Evolutionary conservation across 805 yeast species (phyloP), one percentile per base, ranked within the genome.

Genomic region (Ogataea nitratoaversa): DNA sequence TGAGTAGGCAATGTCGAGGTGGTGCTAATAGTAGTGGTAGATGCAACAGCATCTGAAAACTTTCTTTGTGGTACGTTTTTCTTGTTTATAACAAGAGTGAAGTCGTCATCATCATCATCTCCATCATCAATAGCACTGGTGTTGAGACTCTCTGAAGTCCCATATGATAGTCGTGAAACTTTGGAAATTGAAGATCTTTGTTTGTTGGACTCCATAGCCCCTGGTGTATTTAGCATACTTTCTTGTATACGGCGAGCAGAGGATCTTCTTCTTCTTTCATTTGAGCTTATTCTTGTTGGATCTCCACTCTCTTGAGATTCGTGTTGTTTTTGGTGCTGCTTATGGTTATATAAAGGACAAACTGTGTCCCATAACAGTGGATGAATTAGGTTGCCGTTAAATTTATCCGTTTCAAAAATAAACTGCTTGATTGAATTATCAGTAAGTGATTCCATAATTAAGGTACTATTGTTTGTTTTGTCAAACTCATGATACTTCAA

Each of bases 371-470:
- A 48, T 8, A 57, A 35, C 13, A 50, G 34, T 4, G 60, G 64
- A 48, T 60, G 65, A 43, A 75, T 59, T 42, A 72, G 74, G 5
- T 56, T 53, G 16, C 61, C 62, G 42, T 76, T 74, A 50, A 67
- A 74, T 2, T 40, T 51, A 3, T 58, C 52, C 5, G 59, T 37
- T 35, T 71, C 66, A 12, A 39, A 42, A 12, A 68, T 43, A 45
- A 74, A 74, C 19, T 62, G 49, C 2, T 48, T 48, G 5, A 71
- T 17, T 48, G 68, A 47, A 4, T 42, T 44, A 5, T 54, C 50
- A 4, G 64, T 46, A 20, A 54, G 48, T 11, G 49, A 52, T 19
- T 60, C 62, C 38, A 61, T 54, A 14, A 38, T 14, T 6, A 16
- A 34, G 2, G 33, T n/a, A 3, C 28, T 22, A 19, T 23, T 27